phyloP scores from a whole-genome alignment of 148 eudicot genomes.

The Silene latifolia region DNA sequence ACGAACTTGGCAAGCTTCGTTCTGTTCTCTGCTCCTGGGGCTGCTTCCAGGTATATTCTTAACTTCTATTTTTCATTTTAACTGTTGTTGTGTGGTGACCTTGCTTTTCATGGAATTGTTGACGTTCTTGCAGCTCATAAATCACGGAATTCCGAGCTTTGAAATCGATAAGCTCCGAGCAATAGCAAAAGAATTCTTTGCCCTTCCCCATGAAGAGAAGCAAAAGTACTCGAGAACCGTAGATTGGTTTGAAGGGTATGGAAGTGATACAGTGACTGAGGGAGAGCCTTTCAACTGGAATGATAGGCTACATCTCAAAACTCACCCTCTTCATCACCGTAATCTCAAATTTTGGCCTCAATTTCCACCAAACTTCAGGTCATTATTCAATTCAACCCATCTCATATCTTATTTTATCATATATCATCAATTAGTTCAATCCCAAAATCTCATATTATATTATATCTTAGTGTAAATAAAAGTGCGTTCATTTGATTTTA shows the following conservation, averaged over 20 bases:
- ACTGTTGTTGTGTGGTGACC: not conserved
- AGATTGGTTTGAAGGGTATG: constrained; percentile 31
- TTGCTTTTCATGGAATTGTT: not conserved
- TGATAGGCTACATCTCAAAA: constrained; percentile 26
- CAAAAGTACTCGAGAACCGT: constrained; percentile 20
- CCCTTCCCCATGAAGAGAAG: constrained; percentile 26
- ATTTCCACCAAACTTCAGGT: constrained; percentile 22
- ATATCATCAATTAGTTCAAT: no score
- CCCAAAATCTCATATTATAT: no score
- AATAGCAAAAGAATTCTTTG: constrained; percentile 26
- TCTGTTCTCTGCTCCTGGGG: constrained; percentile 39
- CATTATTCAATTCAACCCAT: no score
- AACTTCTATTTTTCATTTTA: not conserved
- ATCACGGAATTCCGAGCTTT: constrained; percentile 23
- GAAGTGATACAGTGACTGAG: constrained; percentile 22
- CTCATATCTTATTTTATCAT: no score
- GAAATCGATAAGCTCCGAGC: constrained; percentile 19
- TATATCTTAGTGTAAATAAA: no score
- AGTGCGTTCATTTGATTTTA: no score
- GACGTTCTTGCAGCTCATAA: constrained; percentile 21
- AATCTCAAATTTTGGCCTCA: constrained; percentile 32
- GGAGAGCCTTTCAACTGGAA: constrained; percentile 26
- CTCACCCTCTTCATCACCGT: constrained; percentile 25
- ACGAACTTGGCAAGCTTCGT: constrained; percentile 35
- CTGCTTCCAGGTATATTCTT: constrained; percentile 45